Conservation (phyloP, 192 early-diverging fungal genomes). For the Podila epigama region DNA sequence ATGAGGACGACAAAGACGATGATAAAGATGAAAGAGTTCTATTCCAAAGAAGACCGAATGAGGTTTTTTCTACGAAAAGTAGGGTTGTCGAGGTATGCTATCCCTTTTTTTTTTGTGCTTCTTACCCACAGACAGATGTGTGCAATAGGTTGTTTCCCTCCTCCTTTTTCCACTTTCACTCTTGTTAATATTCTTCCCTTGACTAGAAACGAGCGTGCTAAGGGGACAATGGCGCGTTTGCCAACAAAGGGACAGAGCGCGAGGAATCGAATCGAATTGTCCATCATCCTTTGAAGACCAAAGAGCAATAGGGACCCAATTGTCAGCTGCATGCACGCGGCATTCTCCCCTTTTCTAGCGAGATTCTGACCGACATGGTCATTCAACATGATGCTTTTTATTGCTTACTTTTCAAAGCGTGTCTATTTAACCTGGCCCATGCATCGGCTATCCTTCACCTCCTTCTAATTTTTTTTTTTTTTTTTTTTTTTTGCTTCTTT, state of each 20-base stretch:
- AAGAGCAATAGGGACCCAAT: too few species aligned
- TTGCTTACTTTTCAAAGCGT: too few species aligned
- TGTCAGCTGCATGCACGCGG: not conserved
- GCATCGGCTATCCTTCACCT: too few species aligned
- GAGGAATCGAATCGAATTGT: too few species aligned
- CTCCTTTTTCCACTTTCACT: not conserved
- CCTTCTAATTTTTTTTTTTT: not conserved
- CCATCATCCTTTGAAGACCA: too few species aligned
- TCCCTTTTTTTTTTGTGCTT: not conserved
- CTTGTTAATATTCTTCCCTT: slow-evolving; percentile 38
- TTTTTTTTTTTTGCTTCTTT: not conserved
- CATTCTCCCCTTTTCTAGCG: too few species aligned
- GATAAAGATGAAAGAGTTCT: not conserved
- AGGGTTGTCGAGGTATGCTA: not conserved
- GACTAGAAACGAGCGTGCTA: slow-evolving; percentile 16
- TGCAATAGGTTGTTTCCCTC: not conserved
- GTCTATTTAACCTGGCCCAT: too few species aligned
- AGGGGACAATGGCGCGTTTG: not conserved
- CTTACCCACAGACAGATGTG: not conserved
- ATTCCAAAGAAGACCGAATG: not conserved
- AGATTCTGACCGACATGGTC: too few species aligned
- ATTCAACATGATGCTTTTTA: too few species aligned
- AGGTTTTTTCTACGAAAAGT: not conserved
- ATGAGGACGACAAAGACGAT: not conserved
- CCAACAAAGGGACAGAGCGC: too few species aligned